A percentile compares a stretch with the other conserved stretches of the same genome.
Evolutionary conservation across 1,284 basidiomycete species (phyloP).

Genomic region (Apiotrichum laibachii): DNA sequence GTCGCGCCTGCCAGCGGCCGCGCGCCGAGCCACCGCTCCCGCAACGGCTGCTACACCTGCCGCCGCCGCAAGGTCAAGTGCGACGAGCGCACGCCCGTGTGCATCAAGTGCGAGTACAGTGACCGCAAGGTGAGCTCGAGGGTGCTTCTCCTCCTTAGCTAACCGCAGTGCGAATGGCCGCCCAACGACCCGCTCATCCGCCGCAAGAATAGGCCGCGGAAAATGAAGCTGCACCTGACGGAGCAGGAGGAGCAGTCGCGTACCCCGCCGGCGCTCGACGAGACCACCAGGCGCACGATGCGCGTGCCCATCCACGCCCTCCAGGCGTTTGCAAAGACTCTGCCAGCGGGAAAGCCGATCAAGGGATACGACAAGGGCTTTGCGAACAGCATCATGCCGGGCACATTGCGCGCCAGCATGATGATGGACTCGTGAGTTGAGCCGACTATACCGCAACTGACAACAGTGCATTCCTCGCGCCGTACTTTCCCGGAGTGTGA

Average conservation of each 20-base stretch:
- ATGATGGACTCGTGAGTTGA: constrained; percentile 37
- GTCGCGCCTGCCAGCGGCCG: neutral
- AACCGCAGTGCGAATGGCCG: constrained; percentile 27
- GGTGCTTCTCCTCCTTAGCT: neutral
- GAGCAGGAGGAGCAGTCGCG: neutral
- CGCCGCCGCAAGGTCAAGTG: constrained; percentile 26
- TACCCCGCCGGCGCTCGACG: constrained; percentile 5
- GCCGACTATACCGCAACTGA: neutral
- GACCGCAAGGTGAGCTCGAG: constrained; percentile 1
- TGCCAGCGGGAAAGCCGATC: constrained; percentile 19
- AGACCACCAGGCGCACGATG: constrained; percentile 9
- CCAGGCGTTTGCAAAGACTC: constrained; percentile 8
- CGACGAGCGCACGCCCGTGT: constrained; percentile 15
- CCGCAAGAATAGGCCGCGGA: constrained; percentile 23
- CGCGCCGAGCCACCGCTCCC: constrained; percentile 5
- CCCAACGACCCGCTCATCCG: constrained; percentile 29
- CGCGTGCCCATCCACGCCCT: constrained; percentile 11
- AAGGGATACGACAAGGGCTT: constrained; percentile 19
- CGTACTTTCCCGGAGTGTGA: constrained; percentile 38
- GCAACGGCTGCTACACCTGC: constrained; percentile 22
- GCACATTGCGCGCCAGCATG: constrained; percentile 23
- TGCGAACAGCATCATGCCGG: constrained; percentile 22
- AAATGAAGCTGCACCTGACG: constrained; percentile 11
- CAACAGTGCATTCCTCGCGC: constrained; percentile 32
- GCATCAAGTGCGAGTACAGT: constrained; percentile 15